These are phyloP conservation scores for Calocybe cyanea DNA, from an alignment of 768 basidiomycete species.

Conservation along the genomic window DNA sequence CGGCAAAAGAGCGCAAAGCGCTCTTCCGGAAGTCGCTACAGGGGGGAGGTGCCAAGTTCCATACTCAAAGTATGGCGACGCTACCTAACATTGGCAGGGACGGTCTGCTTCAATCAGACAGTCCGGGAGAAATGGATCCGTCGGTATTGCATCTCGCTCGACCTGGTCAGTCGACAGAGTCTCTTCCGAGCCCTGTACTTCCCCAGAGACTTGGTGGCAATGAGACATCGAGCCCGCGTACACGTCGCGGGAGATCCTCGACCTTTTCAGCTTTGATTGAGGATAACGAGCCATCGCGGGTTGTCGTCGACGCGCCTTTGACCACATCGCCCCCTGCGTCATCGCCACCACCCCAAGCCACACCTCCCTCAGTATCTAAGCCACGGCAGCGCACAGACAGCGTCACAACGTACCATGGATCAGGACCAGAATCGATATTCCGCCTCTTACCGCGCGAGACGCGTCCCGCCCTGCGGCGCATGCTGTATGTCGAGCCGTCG, in stretches of 20 bases:
- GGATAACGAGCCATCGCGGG: conserved; percentile 10
- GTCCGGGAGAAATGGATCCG: conserved; percentile 60
- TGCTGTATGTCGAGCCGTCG: conserved; percentile 88
- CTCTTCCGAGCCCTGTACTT: conserved; percentile 36
- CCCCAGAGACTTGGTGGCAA: conserved; percentile 22
- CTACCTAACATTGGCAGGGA: conserved; percentile 24
- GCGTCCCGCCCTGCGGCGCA: conserved; percentile 82
- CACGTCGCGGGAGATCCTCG: conserved; percentile 9
- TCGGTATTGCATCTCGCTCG: conserved; percentile 75
- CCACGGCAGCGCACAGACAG: conserved; percentile 39
- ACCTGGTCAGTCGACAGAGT: conserved; percentile 75
- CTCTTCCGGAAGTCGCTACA: conserved; percentile 17
- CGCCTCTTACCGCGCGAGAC: conserved; percentile 92
- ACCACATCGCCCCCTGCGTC: neutral
- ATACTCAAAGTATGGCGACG: conserved; percentile 32
- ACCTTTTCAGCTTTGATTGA: conserved; percentile 14
- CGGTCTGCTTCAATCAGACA: conserved; percentile 28
- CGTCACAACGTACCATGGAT: conserved; percentile 65
- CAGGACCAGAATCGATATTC: conserved; percentile 92
- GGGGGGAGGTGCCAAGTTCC: conserved; percentile 11
- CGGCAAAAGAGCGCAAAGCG: conserved; percentile 18
- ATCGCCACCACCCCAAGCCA: neutral
- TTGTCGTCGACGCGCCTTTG: conserved; percentile 11
- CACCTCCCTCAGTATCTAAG: neutral
- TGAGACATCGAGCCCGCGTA: conserved; percentile 30